Evolutionary conservation across 2,329 filamentous ascomycete genomes (phyloP).

Genomic region (Calonectria crousiana): DNA sequence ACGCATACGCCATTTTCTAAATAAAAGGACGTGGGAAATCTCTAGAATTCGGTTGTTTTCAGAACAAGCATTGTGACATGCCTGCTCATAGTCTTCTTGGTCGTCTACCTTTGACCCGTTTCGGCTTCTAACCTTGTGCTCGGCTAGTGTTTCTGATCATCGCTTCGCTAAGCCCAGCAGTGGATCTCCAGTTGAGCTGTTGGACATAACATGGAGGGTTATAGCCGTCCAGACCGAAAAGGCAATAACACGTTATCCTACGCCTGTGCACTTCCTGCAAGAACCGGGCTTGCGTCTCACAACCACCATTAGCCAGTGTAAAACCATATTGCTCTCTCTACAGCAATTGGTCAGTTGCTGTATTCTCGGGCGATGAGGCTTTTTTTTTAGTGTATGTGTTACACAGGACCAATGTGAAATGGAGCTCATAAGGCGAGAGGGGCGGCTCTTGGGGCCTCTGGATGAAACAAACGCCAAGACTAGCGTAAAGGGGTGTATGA

Average conservation of each 20-base stretch:
- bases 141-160: not conserved
- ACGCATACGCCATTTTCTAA: not conserved
- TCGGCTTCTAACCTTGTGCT: not conserved
- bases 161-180: not conserved
- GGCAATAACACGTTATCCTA: not conserved
- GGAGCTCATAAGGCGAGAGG: not conserved
- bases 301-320: not conserved
- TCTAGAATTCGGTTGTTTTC: not conserved
- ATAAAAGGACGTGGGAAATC: not conserved
- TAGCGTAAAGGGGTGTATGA: not conserved
- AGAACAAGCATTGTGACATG: no score
- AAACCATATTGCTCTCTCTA: not conserved
- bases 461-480: constrained; percentile 11
- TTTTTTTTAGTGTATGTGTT: not conserved
- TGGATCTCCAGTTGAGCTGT: not conserved
- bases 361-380: not conserved
- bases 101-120: not conserved
- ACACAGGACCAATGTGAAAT: not conserved
- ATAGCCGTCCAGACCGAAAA: not conserved
- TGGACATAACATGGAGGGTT: constrained; percentile 1
- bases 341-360: not conserved
- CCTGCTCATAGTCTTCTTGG: not conserved
- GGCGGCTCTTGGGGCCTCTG: not conserved
- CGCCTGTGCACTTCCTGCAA: not conserved
- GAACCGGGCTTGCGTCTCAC: not conserved